Evolutionary conservation across 495 filamentous ascomycete genomes (phyloP).

Genomic region (Aspergillus steynii): DNA sequence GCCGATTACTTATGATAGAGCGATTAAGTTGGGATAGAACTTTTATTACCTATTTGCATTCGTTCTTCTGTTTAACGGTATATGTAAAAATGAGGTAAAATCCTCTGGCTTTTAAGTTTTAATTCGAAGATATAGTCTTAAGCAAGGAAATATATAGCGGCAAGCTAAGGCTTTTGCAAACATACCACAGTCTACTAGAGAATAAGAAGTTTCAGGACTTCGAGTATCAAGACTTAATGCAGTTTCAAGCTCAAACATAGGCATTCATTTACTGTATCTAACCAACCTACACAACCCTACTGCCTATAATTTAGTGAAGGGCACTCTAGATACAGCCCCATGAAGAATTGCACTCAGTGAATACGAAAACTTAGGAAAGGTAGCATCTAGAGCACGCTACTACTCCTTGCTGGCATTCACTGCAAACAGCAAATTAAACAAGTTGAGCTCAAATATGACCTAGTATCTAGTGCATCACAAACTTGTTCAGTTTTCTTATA

Average conservation of each 20-base stretch:
- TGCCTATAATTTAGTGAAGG: background rate
- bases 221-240: no score
- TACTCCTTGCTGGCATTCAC: background rate
- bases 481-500: background rate
- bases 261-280: no score
- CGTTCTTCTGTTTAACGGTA: no score
- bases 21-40: background rate
- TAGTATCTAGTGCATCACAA: background rate
- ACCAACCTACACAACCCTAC: no score
- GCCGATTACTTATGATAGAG: background rate
- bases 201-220: no score
- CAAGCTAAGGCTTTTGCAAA: no score
- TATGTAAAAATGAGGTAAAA: no score
- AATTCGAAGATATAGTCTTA: no score
- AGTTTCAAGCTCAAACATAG: no score
- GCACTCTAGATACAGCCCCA: background rate
- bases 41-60: background rate
- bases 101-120: no score
- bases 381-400: background rate
- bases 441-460: background rate
- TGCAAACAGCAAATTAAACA: background rate
- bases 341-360: background rate
- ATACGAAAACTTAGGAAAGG: background rate
- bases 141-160: no score
- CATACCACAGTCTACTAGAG: no score